Percentiles rank a stretch among this genome's conserved stretches.
Conservation (phyloP, 2,329 filamentous ascomycete genomes). For the Whalleya microplaca region DNA sequence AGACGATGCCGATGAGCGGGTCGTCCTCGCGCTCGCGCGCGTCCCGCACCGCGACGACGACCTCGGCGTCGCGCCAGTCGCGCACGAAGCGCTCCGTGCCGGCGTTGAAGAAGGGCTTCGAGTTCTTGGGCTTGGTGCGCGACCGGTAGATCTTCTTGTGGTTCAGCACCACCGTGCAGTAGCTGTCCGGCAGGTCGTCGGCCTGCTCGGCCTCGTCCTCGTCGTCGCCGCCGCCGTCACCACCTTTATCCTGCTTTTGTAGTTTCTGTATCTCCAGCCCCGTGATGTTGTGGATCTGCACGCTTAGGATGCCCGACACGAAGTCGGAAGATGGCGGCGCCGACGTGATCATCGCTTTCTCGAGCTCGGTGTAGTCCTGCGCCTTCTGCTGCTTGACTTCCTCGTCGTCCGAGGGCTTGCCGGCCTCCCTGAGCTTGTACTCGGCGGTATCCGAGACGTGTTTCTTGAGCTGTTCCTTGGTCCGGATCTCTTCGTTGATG, state of each 20-base stretch:
- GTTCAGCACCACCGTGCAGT: slow-evolving; percentile 75
- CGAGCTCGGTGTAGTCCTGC: slow-evolving; percentile 64
- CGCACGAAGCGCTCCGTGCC: slow-evolving; percentile 73
- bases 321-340: slow-evolving; percentile 66
- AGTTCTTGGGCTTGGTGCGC: slow-evolving; percentile 76
- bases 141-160: slow-evolving; percentile 72
- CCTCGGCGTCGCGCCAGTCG: slow-evolving; percentile 68
- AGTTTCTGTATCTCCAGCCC: slow-evolving; percentile 65
- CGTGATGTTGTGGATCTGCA: slow-evolving; percentile 75
- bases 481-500: slow-evolving; percentile 59
- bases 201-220: slow-evolving; percentile 63
- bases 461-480: slow-evolving; percentile 60
- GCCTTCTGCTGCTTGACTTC: slow-evolving; percentile 70
- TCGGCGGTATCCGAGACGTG: slow-evolving; percentile 59
- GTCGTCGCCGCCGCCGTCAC: slow-evolving; percentile 45
- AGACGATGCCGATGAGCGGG: slow-evolving; percentile 70
- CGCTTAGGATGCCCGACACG: slow-evolving; percentile 68
- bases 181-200: slow-evolving; percentile 69
- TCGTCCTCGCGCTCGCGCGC: slow-evolving; percentile 71
- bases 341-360: slow-evolving; percentile 69
- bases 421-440: slow-evolving; percentile 68
- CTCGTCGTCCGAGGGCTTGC: slow-evolving; percentile 56
- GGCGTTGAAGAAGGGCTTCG: slow-evolving; percentile 79
- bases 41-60: slow-evolving; percentile 71
- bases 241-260: slow-evolving; percentile 57